phyloP scores from a whole-genome alignment of 495 filamentous ascomycete species.

The Annulohypoxylon stygium region DNA sequence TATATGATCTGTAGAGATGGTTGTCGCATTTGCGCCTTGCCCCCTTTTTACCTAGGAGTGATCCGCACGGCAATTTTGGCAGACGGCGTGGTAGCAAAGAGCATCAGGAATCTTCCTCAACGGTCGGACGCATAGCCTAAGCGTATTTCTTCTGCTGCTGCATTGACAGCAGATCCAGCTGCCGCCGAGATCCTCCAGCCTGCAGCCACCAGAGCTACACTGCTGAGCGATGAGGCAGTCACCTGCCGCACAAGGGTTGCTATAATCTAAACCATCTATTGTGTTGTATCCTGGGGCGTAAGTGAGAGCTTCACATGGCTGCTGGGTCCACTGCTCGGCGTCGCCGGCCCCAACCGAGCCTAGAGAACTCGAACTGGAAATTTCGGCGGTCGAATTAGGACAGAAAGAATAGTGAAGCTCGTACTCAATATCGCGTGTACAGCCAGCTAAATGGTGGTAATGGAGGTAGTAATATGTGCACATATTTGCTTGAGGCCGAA shows the following conservation, averaged over 20 bases:
- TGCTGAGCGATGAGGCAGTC: constrained; percentile 58
- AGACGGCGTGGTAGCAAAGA: constrained; percentile 56
- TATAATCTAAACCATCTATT: constrained; percentile 50
- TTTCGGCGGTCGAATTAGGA: constrained; percentile 37
- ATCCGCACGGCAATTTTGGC: constrained; percentile 38
- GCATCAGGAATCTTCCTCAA: constrained; percentile 58
- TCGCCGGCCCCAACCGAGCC: not conserved
- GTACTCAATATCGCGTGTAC: constrained; percentile 55
- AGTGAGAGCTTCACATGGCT: constrained; percentile 40
- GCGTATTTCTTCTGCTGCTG: constrained; percentile 55
- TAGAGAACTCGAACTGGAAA: not conserved
- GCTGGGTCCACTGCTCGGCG: constrained; percentile 25
- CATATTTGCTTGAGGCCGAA: constrained; percentile 39
- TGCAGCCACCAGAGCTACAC: constrained; percentile 58
- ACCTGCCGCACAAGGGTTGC: constrained; percentile 58
- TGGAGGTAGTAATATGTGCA: constrained; percentile 54
- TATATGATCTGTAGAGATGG: not conserved
- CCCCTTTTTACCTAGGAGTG: constrained; percentile 8
- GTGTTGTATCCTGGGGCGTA: constrained; percentile 48
- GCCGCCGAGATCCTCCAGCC: constrained; percentile 58
- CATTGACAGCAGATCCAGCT: constrained; percentile 62
- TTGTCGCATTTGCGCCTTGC: not conserved
- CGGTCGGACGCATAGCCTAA: constrained; percentile 53
- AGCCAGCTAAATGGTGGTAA: constrained; percentile 57
- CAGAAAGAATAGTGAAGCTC: constrained; percentile 59